Evolutionary conservation across 1,284 basidiomycete species (phyloP).

Genomic region (Puccinia coronata): DNA sequence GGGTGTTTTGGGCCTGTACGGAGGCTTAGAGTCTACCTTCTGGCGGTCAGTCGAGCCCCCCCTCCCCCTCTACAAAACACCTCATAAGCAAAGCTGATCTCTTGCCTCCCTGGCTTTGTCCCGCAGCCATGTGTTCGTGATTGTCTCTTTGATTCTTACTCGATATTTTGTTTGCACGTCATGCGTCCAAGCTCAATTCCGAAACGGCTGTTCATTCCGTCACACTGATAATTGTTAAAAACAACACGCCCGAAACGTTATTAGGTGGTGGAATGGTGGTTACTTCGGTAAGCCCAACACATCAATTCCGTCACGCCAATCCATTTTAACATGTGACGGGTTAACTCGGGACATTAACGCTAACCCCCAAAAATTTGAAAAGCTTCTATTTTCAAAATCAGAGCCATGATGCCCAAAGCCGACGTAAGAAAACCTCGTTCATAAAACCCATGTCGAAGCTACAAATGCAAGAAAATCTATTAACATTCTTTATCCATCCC

Average conservation of each 20-base stretch:
- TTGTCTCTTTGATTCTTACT: background rate
- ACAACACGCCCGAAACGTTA: background rate
- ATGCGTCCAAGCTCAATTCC: background rate
- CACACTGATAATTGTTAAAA: no score
- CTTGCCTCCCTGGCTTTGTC: background rate
- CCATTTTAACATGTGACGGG: background rate
- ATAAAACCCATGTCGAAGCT: background rate
- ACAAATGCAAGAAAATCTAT: background rate
- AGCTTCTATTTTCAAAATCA: slow-evolving; percentile 6
- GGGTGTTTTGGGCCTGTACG: slow-evolving; percentile 80
- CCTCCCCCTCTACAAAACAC: background rate
- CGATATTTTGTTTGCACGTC: background rate
- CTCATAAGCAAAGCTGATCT: background rate
- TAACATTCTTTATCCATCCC: background rate
- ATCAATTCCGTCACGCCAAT: background rate
- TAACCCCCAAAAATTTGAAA: background rate
- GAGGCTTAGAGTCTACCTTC: slow-evolving; percentile 92
- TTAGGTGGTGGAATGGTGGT: slow-evolving; percentile 70
- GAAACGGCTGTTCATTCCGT: no score
- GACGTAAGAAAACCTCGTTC: slow-evolving; percentile 13
- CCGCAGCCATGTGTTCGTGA: slow-evolving; percentile 41
- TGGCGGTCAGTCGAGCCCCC: slow-evolving; percentile 68
- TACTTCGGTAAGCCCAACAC: slow-evolving; percentile 68
- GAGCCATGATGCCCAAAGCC: slow-evolving; percentile 44
- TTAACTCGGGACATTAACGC: background rate